phyloP scores from a whole-genome alignment of 768 basidiomycete genomes.

The Boletellus ananiceps region DNA sequence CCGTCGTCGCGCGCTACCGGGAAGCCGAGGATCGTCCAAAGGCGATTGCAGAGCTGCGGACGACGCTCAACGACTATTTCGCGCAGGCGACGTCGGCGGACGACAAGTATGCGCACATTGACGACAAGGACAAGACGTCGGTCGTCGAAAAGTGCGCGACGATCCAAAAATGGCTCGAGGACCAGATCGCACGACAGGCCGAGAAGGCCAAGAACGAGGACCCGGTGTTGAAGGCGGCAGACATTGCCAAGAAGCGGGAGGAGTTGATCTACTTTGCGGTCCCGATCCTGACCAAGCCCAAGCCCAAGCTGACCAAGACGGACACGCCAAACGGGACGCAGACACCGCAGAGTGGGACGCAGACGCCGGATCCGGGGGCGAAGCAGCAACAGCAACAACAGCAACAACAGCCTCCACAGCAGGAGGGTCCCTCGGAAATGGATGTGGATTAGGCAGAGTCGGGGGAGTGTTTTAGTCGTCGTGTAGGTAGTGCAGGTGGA shows the following conservation, averaged over 20 bases:
- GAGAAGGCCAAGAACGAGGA: constrained; percentile 89
- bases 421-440: constrained; percentile 64
- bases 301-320: constrained; percentile 77
- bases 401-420: constrained; percentile 10
- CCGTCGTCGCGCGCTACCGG: constrained; percentile 75
- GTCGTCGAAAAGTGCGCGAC: constrained; percentile 90
- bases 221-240: constrained; percentile 73
- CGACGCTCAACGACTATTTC: constrained; percentile 85
- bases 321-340: constrained; percentile 52
- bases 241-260: constrained; percentile 88
- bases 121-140: constrained; percentile 78
- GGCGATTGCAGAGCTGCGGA: constrained; percentile 72
- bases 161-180: constrained; percentile 93
- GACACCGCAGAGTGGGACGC: constrained; percentile 64
- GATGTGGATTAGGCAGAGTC: constrained; percentile 62
- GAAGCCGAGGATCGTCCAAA: constrained; percentile 79
- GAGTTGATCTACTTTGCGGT: constrained; percentile 87
- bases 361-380: constrained; percentile 48
- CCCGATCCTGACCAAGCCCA: constrained; percentile 87
- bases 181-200: constrained; percentile 80
- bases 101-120: constrained; percentile 87
- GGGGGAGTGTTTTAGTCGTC: neutral
- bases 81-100: constrained; percentile 76
- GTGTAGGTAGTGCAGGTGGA: no score
- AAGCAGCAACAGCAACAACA: constrained; percentile 25